Evolutionary conservation across 345 rosid genomes (phyloP).

Genomic region (Gossypium ekmanianum): DNA sequence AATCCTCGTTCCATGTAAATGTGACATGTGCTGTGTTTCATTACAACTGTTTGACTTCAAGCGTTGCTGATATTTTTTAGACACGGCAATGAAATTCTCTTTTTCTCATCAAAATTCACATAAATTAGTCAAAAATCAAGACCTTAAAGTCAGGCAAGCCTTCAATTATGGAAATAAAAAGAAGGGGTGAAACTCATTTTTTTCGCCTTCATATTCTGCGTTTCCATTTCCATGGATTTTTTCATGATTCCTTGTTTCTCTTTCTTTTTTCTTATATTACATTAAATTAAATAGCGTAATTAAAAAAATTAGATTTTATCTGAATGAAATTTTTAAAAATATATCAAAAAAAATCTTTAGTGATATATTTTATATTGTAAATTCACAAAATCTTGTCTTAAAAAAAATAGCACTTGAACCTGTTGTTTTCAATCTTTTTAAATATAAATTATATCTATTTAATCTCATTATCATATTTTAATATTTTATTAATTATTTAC

Average conservation of each 20-base stretch:
- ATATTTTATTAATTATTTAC: no score
- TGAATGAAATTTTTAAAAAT: neutral
- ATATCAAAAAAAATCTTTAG: neutral
- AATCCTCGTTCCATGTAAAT: neutral
- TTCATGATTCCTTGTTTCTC: no score
- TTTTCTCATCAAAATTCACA: neutral
- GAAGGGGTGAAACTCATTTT: neutral
- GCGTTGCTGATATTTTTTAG: neutral
- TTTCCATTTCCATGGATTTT: no score
- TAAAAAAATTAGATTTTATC: neutral
- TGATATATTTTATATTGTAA: neutral
- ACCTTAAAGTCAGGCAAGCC: constrained; percentile 4
- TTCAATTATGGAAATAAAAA: neutral
- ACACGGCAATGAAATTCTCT: neutral
- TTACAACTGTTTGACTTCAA: neutral
- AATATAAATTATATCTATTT: no score
- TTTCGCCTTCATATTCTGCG: neutral
- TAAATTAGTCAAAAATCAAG: neutral
- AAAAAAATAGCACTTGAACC: no score
- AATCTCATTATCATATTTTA: neutral
- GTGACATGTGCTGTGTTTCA: neutral
- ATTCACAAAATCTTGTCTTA: neutral
- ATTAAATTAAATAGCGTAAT: neutral
- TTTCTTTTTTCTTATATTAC: no score
- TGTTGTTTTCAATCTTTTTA: no score